Evolutionary conservation across 202 grass and related monocot genomes (phyloP).

Genomic region (Zoysia matrella): DNA sequence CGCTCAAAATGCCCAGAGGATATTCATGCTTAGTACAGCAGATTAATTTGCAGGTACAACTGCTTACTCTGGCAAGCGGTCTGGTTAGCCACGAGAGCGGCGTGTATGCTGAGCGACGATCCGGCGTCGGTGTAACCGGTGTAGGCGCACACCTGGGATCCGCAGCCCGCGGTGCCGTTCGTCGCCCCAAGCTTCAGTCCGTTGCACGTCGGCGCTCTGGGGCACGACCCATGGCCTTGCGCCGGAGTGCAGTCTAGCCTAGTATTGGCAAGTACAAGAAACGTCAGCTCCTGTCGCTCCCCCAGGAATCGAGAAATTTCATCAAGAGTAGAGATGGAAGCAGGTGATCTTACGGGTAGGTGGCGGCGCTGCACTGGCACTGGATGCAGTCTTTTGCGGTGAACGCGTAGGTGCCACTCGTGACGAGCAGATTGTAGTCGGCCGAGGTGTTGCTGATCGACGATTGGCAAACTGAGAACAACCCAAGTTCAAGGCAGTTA

Average conservation of each 20-base stretch:
- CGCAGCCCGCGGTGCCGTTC: slow-evolving; percentile 33
- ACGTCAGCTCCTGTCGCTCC: background rate
- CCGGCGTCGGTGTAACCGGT: slow-evolving; percentile 53
- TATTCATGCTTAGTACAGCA: background rate
- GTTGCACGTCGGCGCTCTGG: background rate
- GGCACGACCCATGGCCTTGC: slow-evolving; percentile 33
- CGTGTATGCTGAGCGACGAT: slow-evolving; percentile 35
- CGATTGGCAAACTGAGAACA: slow-evolving; percentile 61
- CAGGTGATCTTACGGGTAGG: slow-evolving; percentile 48
- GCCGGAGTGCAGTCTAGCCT: slow-evolving; percentile 41
- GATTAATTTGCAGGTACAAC: background rate
- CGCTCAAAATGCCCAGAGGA: background rate
- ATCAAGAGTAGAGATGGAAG: background rate
- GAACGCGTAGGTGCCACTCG: slow-evolving; percentile 50
- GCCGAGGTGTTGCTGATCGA: slow-evolving; percentile 51
- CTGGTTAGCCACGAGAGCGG: slow-evolving; percentile 27
- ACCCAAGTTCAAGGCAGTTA: slow-evolving; percentile 22
- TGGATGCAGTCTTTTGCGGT: slow-evolving; percentile 61
- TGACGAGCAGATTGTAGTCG: slow-evolving; percentile 58
- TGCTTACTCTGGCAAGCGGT: slow-evolving; percentile 60
- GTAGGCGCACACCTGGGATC: slow-evolving; percentile 50
- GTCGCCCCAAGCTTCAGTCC: slow-evolving; percentile 47
- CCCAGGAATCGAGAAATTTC: background rate
- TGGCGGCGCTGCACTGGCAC: slow-evolving; percentile 70
- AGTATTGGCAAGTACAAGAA: background rate